Evolutionary conservation across 129 eudicot genomes (phyloP), one percentile per base, ranked within the genome.

Genomic region (Chrysanthemum seticuspe): DNA sequence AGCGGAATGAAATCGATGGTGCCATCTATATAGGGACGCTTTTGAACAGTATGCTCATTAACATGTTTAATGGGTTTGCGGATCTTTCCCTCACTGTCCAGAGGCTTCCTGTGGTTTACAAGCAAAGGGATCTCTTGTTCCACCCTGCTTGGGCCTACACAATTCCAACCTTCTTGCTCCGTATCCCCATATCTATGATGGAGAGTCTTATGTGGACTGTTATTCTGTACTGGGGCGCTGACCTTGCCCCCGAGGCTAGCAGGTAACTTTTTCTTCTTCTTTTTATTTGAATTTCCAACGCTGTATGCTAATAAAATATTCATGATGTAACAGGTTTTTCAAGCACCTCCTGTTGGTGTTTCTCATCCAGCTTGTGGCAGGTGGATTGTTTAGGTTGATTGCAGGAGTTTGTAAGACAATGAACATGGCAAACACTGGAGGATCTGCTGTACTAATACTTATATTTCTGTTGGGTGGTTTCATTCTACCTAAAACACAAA

Each of bases 71-170:
- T 60, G 97, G 96, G 53, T 85, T 90, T 67, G 80, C 97, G 21
- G 98, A 94, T 74, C 87, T 90, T 31, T 62, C 97, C 0, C 73
- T 90, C 60, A 83, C 74, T 4, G 81, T 90, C 23, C 80, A 81
- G 72, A 88, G 98, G 25, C 93, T 94, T 81, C 97, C 98, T 2
- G 98, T 94, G n/a, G 83, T 94, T 70, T 90, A 84, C 77, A 94
- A 94, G 81, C 98, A 94, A n/a, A 76, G 98, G 71, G 98, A 94
- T 68, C 88, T 87, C 29, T 76, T 88, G 44, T 94, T 94, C 68
- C 89, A 86, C 70, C 98, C 98, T 6, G 59, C 96, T 2, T 94
- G 98, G 98, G 80, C 91, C 18, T 90, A 74, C 60, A 94, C 97
- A 2, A 48, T 94, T 45, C 96, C 97, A 9, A 81, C 76, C 2